phyloP scores from a whole-genome alignment of 2,329 filamentous ascomycete genomes.

The Microdochium bolleyi region DNA sequence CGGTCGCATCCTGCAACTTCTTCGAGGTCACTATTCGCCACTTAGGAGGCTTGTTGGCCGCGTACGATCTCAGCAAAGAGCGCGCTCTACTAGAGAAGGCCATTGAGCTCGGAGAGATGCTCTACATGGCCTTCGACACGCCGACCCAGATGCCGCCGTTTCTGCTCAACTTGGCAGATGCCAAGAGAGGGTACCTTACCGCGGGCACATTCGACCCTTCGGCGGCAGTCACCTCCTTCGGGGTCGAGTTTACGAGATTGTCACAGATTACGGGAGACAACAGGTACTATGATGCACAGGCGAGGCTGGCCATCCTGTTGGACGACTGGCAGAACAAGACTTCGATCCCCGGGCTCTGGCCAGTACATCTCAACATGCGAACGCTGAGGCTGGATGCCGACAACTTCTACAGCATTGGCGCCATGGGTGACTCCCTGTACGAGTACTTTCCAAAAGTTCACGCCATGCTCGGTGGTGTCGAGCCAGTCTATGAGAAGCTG shows the following conservation, averaged over 20 bases:
- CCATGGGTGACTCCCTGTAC: constrained; percentile 46
- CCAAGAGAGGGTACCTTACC: constrained; percentile 21
- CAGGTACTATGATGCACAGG: constrained; percentile 70
- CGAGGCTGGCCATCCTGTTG: constrained; percentile 65
- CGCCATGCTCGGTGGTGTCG: constrained; percentile 56
- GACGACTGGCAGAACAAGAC: constrained; percentile 60
- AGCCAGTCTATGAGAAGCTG: constrained; percentile 53
- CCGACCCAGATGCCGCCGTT: constrained; percentile 29
- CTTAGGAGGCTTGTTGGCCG: constrained; percentile 18
- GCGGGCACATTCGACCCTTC: constrained; percentile 24
- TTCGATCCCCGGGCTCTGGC: constrained; percentile 71
- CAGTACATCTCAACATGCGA: constrained; percentile 51
- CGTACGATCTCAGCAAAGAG: constrained; percentile 27
- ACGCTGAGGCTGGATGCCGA: constrained; percentile 33
- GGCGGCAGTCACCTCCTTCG: constrained; percentile 47
- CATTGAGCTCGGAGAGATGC: constrained; percentile 29
- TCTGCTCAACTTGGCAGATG: constrained; percentile 45
- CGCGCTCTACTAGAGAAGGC: constrained; percentile 26
- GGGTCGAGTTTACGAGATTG: constrained; percentile 63
- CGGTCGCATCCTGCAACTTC: constrained; percentile 18
- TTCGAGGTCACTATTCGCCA: constrained; percentile 31
- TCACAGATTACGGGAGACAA: constrained; percentile 60
- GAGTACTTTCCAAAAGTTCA: constrained; percentile 57
- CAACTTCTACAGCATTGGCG: constrained; percentile 42
- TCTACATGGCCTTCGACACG: constrained; percentile 21